These are phyloP conservation scores for Termitomyces titanicus DNA, from an alignment of 768 basidiomycete species.

Conservation along the genomic window DNA sequence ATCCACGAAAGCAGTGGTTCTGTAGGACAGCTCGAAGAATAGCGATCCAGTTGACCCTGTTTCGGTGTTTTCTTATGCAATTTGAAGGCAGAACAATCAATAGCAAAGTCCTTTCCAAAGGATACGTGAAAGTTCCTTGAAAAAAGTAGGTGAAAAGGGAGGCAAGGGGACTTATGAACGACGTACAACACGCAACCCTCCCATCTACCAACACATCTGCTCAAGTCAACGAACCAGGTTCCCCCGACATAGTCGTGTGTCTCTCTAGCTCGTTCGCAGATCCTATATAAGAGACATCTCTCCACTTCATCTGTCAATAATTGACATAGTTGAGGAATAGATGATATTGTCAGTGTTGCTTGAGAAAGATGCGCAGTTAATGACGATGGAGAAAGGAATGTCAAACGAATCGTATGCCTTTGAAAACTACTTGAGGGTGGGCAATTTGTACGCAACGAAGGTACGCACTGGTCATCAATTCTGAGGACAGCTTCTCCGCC, in stretches of 20 bases:
- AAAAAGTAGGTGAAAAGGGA: background rate
- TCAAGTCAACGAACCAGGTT: slow-evolving; percentile 77
- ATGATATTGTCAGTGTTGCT: slow-evolving; percentile 69
- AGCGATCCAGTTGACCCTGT: slow-evolving; percentile 39
- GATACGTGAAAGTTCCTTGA: slow-evolving; percentile 61
- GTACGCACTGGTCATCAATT: slow-evolving; percentile 61
- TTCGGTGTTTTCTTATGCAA: slow-evolving; percentile 38
- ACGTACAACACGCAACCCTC: slow-evolving; percentile 75
- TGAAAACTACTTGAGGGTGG: background rate
- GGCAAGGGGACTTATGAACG: background rate
- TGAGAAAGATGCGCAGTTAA: slow-evolving; percentile 78
- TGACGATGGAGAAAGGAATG: slow-evolving; percentile 70
- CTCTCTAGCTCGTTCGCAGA: slow-evolving; percentile 63
- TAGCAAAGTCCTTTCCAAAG: slow-evolving; percentile 44
- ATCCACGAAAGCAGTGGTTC: slow-evolving; percentile 54
- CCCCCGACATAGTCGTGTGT: slow-evolving; percentile 52
- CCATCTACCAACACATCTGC: slow-evolving; percentile 75
- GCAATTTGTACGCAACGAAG: background rate
- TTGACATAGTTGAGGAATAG: slow-evolving; percentile 72
- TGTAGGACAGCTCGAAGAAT: slow-evolving; percentile 27
- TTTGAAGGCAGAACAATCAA: slow-evolving; percentile 58
- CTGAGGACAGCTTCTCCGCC: slow-evolving; percentile 73
- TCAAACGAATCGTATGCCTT: slow-evolving; percentile 74
- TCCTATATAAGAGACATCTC: slow-evolving; percentile 60
- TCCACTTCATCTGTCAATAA: slow-evolving; percentile 78